These are phyloP conservation scores for Monosporascus cannonballus DNA, from an alignment of 2,329 filamentous ascomycete genomes.

Conservation along the genomic window DNA sequence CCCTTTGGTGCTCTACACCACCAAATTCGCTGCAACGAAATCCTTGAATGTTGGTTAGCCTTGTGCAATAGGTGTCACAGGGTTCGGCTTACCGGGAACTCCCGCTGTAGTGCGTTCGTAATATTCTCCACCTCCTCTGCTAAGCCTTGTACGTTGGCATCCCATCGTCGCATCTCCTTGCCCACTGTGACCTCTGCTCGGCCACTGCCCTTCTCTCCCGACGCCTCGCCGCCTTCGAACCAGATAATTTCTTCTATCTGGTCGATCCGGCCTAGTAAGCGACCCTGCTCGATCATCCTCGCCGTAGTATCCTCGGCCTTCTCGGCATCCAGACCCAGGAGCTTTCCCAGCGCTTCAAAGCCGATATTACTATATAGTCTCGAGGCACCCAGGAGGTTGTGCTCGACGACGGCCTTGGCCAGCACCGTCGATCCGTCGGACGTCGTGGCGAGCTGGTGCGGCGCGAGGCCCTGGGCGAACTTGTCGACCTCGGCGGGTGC, in stretches of 20 bases:
- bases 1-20: conserved; percentile 23
- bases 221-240: conserved; percentile 72
- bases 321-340: conserved; percentile 72
- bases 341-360: conserved; percentile 66
- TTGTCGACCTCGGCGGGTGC: conserved; percentile 75
- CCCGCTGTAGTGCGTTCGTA: conserved; percentile 71
- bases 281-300: conserved; percentile 91
- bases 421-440: conserved; percentile 89
- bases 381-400: conserved; percentile 86
- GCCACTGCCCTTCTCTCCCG: conserved; percentile 62
- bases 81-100: conserved; percentile 58
- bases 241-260: conserved; percentile 85
- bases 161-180: conserved; percentile 77
- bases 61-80: conserved; percentile 11
- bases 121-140: conserved; percentile 87
- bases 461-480: conserved; percentile 73
- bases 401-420: conserved; percentile 88
- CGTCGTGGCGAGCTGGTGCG: conserved; percentile 86
- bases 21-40: conserved; percentile 50
- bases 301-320: conserved; percentile 89
- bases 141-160: conserved; percentile 77
- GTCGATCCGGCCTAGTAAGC: conserved; percentile 83
- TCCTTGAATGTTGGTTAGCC: conserved; percentile 31
- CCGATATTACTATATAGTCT: conserved; percentile 72
- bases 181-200: conserved; percentile 57